These are phyloP conservation scores for Pythium utonaiense DNA, from an alignment of 352 stramenopile genomes.

Conservation along the genomic window DNA sequence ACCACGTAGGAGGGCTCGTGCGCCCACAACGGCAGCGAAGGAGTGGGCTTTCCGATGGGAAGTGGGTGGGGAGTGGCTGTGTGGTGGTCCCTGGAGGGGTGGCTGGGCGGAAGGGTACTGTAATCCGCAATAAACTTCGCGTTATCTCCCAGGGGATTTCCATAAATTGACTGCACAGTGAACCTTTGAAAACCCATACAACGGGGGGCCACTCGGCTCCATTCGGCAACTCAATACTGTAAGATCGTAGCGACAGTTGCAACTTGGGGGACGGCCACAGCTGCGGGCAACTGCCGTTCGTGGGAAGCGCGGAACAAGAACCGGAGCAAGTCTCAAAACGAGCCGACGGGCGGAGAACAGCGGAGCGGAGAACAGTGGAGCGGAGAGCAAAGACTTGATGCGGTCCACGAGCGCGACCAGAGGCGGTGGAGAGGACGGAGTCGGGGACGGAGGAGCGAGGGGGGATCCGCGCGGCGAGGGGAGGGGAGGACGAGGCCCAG, in stretches of 20 bases:
- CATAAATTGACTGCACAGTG: not conserved
- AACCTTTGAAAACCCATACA: not conserved
- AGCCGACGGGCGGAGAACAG: not conserved
- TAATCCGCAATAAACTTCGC: no score
- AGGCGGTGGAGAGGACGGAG: not conserved
- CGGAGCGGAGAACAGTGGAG: not conserved
- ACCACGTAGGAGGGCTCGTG: no score
- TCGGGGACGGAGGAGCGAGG: not conserved
- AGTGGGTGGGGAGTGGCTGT: no score
- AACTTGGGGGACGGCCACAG: no score
- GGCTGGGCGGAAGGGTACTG: no score
- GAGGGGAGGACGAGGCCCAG: no score
- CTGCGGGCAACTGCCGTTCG: no score
- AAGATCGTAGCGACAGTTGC: not conserved
- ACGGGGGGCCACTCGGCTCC: not conserved
- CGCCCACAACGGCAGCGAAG: no score
- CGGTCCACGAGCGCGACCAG: not conserved
- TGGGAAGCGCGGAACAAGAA: not conserved
- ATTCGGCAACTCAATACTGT: not conserved
- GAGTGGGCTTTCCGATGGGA: no score
- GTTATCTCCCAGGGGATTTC: not conserved
- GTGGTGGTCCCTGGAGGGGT: no score
- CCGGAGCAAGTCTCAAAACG: not conserved
- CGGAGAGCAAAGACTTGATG: not conserved
- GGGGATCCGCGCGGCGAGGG: not conserved